These are phyloP conservation scores for Russula griseocarnosa DNA, from an alignment of 768 basidiomycete species.

Conservation along the genomic window DNA sequence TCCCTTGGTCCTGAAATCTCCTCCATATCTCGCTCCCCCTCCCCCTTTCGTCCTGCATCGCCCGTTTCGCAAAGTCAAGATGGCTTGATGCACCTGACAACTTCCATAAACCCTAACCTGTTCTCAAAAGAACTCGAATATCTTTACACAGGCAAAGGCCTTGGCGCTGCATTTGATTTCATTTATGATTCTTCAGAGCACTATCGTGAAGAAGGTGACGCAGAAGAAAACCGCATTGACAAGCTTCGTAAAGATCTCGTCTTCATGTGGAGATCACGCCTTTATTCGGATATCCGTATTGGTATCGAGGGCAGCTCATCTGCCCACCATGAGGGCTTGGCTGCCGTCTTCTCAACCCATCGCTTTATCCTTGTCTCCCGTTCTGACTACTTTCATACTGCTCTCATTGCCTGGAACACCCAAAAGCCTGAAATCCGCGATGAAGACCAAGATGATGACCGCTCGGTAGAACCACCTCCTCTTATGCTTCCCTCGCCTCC, in stretches of 20 bases:
- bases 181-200: constrained; percentile 62
- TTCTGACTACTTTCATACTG: constrained; percentile 79
- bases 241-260: constrained; percentile 90
- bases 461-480: constrained; percentile 47
- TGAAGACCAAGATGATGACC: constrained; percentile 31
- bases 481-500: constrained; percentile 84
- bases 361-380: constrained; percentile 89
- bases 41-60: constrained; percentile 40
- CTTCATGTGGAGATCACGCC: constrained; percentile 93
- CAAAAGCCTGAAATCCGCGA: constrained; percentile 34
- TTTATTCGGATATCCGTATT: constrained; percentile 90
- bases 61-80: constrained; percentile 39
- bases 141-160: constrained; percentile 87
- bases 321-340: constrained; percentile 60
- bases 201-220: constrained; percentile 42
- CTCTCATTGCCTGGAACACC: constrained; percentile 66
- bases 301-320: constrained; percentile 66
- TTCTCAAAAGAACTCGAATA: constrained; percentile 92
- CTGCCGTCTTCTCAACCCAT: constrained; percentile 86
- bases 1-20: constrained; percentile 44
- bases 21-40: constrained; percentile 43
- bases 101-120: constrained; percentile 69
- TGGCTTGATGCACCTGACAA: constrained; percentile 56
- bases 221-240: constrained; percentile 61
- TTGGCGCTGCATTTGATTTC: constrained; percentile 85